Evolutionary conservation across 345 rosid species (phyloP), one percentile per base, ranked within the genome.

Genomic region (Eucalyptus curtisii): DNA sequence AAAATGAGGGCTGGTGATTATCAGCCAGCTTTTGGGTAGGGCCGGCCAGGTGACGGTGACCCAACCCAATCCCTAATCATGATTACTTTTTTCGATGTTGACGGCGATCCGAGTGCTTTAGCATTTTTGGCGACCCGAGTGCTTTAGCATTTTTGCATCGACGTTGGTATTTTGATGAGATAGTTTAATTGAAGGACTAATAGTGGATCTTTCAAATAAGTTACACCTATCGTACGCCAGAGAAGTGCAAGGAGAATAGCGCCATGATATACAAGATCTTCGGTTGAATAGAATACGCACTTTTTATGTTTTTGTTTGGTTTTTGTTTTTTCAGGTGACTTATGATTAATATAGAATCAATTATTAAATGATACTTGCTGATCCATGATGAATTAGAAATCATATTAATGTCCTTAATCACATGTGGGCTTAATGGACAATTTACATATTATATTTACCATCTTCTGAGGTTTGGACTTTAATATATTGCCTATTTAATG

Each of bases 101-200:
- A 59, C 8, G 4, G 3, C 1, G 16, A 59, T 4, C n/a, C 4
- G 0, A 5, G 14, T 59, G 2, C 0, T 59, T 59, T 57, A 57
- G 66, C 7, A 57, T 25, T 57, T 57, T 25, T 13, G 4, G 4
- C 2, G 16, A 59, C 7, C n/a, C 4, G 0, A 5, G 14, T 59
- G 2, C 0, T 59, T 59, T 57, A 57, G 66, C 7, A 57, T 25
- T 57, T 57, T 25, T 13, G 66, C 12, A 25, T 59, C 2, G 13
- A 5, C 16, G 1, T 30, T 27, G 11, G 66, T 59, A 27, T 27
- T 59, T 25, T 30, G 31, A 27, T 27, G 31, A 25, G 6, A 25
- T 27, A 27, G 31, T 27, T 27, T 59, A 13, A 59, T 59, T 4
- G 31, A 13, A 27, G 31, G 66, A 59, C 7, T 59, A 25, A 59